A percentile compares a stretch with the other conserved stretches of the same genome.
phyloP scores from a whole-genome alignment of 345 rosid species.

The Populus ilicifolia region DNA sequence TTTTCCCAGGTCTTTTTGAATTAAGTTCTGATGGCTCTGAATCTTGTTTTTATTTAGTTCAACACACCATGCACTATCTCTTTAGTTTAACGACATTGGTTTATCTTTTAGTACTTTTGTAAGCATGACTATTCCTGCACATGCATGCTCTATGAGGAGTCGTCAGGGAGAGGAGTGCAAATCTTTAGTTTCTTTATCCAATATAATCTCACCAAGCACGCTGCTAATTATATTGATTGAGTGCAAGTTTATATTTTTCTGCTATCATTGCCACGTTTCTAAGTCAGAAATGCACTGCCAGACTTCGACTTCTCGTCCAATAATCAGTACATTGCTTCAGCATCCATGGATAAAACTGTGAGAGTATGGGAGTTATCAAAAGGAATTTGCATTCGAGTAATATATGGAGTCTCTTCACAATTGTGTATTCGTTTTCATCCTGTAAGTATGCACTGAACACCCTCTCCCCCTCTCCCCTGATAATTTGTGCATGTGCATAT shows the following conservation, averaged over 20 bases:
- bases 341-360: constrained; percentile 92
- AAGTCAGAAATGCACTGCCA: constrained; percentile 37
- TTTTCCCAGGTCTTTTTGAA: background rate
- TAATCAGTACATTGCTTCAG: constrained; percentile 90
- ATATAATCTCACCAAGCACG: background rate
- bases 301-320: constrained; percentile 98
- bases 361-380: constrained; percentile 92
- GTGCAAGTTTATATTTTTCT: background rate
- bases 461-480: too few relatives aligned
- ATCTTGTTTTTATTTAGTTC: background rate
- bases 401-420: constrained; percentile 85
- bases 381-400: constrained; percentile 91
- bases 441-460: constrained; percentile 45
- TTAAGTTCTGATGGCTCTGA: background rate
- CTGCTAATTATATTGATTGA: background rate
- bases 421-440: constrained; percentile 92
- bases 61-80: background rate
- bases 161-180: background rate
- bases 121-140: background rate
- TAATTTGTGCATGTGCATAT: background rate
- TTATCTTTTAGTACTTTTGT: background rate
- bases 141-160: background rate
- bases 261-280: constrained; percentile 18
- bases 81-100: background rate
- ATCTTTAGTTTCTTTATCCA: background rate